Percentiles rank a stretch among this genome's conserved stretches.
phyloP scores from a whole-genome alignment of 352 stramenopile species.

The Globisporangium spiculum region DNA sequence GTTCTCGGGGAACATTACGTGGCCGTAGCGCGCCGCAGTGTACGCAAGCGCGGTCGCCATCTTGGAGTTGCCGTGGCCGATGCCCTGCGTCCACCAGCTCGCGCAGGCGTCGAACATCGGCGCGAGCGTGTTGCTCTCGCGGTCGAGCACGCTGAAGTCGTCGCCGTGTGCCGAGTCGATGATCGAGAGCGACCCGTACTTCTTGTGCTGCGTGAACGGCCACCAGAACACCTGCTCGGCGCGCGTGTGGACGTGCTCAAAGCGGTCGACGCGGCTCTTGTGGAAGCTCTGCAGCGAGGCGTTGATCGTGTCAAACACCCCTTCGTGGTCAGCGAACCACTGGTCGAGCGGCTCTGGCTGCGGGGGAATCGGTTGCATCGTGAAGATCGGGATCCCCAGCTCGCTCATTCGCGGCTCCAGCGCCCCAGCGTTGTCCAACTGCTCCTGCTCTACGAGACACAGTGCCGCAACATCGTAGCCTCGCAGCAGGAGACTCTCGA shows the following conservation, averaged over 20 bases:
- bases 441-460: conserved; percentile 80
- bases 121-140: conserved; percentile 46
- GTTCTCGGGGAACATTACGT: conserved; percentile 92
- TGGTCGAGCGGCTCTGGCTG: conserved; percentile 69
- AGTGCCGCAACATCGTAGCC: conserved; percentile 90
- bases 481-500: conserved; percentile 91
- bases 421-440: conserved; percentile 60
- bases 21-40: conserved; percentile 86
- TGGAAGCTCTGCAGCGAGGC: conserved; percentile 55
- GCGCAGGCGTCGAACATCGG: conserved; percentile 88
- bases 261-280: conserved; percentile 39
- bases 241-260: conserved; percentile 55
- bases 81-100: conserved; percentile 92
- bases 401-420: conserved; percentile 58
- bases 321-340: conserved; percentile 58
- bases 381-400: conserved; percentile 74
- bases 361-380: conserved; percentile 65
- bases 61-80: conserved; percentile 88
- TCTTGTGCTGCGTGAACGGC: conserved; percentile 93
- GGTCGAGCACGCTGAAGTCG: conserved; percentile 67
- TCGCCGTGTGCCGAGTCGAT: conserved; percentile 91
- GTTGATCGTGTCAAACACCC: conserved; percentile 51
- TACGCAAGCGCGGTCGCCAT: conserved; percentile 87
- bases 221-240: conserved; percentile 89
- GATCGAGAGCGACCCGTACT: conserved; percentile 70